Conservation (phyloP, 208 protist genomes). For the Entamoeba invadens region DNA sequence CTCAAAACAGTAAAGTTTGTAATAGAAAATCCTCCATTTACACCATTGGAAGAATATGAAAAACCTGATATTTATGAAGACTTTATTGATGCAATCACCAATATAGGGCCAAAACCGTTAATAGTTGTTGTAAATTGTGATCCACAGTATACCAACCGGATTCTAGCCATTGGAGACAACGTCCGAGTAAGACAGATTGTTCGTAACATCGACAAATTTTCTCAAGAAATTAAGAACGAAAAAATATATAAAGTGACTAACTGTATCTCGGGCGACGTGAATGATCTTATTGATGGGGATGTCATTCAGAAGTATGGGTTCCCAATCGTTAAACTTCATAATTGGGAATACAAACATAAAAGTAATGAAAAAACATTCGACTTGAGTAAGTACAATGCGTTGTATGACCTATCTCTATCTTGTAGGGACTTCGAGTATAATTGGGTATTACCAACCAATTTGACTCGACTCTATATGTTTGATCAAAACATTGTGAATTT, state of each 20-base stretch:
- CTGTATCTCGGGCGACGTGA: background rate
- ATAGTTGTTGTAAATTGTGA: background rate
- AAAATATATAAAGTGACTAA: background rate
- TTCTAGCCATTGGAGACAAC: background rate
- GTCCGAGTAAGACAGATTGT: background rate
- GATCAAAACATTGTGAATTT: background rate
- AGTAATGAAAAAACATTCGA: no score
- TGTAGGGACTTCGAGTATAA: background rate
- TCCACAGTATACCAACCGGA: background rate
- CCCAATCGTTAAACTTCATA: background rate
- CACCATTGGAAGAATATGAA: background rate
- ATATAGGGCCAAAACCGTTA: background rate
- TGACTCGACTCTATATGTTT: background rate
- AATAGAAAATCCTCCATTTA: background rate
- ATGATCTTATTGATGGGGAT: background rate
- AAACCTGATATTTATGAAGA: background rate
- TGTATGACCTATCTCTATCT: background rate
- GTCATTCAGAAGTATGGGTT: background rate
- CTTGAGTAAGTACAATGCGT: no score
- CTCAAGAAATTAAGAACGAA: background rate
- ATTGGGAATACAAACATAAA: background rate
- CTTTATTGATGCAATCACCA: background rate
- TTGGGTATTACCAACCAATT: background rate
- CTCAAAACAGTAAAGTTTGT: background rate
- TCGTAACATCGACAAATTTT: background rate